These are phyloP conservation scores for Pyrenopolyporus hunteri DNA, from an alignment of 495 filamentous ascomycete genomes.

Conservation along the genomic window DNA sequence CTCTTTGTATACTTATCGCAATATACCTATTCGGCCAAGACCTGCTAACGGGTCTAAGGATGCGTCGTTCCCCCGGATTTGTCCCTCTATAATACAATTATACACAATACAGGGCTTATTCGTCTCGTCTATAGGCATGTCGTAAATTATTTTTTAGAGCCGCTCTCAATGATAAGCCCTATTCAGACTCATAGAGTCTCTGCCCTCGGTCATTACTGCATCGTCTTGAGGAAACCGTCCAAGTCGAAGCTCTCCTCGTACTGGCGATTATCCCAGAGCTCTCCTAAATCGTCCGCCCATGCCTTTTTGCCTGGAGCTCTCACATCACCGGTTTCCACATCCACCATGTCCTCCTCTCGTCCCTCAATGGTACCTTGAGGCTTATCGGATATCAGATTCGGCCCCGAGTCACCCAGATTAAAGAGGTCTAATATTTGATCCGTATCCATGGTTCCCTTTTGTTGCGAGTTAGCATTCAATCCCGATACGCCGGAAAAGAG, in stretches of 20 bases:
- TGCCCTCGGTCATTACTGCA: slow-evolving; percentile 60
- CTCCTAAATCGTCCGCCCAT: slow-evolving; percentile 89
- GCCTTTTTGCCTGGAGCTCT: slow-evolving; percentile 96
- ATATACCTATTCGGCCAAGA: slow-evolving; percentile 16
- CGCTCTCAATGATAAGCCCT: not conserved
- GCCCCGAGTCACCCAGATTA: slow-evolving; percentile 81
- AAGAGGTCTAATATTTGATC: slow-evolving; percentile 98
- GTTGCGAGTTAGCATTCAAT: slow-evolving; percentile 19
- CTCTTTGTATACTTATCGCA: not conserved
- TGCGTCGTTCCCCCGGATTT: slow-evolving; percentile 5
- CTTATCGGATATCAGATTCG: slow-evolving; percentile 65
- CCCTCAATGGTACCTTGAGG: slow-evolving; percentile 57
- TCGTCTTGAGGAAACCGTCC: slow-evolving; percentile 87
- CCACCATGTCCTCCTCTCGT: slow-evolving; percentile 91
- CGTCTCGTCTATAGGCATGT: not conserved
- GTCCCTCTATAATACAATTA: slow-evolving; percentile 27
- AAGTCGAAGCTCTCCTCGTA: slow-evolving; percentile 98
- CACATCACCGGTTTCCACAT: slow-evolving; percentile 87
- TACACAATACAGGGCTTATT: slow-evolving; percentile 20
- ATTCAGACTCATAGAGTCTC: slow-evolving; percentile 11
- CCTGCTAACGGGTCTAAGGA: not conserved
- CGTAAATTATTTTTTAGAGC: not conserved
- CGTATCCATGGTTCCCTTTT: slow-evolving; percentile 82
- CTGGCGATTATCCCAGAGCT: slow-evolving; percentile 94
- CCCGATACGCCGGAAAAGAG: not conserved